Conservation (phyloP, 495 filamentous ascomycete species). For the Penicillium verhagenii region DNA sequence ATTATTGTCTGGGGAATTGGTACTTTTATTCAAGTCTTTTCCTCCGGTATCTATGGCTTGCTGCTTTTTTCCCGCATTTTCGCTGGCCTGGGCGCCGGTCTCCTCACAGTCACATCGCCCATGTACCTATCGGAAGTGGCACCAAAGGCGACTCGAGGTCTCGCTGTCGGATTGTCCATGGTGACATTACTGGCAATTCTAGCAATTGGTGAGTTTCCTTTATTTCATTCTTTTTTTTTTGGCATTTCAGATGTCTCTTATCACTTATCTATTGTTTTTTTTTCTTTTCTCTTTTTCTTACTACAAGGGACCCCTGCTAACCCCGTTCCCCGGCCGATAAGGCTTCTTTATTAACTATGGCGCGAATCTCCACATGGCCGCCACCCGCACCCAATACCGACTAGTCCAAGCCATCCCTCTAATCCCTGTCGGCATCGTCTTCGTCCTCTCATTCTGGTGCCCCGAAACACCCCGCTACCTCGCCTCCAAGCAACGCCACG, state of each 20-base stretch:
- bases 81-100: constrained; percentile 47
- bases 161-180: constrained; percentile 49
- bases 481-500: constrained; percentile 33
- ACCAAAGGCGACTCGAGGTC: constrained; percentile 45
- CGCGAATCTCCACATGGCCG: constrained; percentile 38
- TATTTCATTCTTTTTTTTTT: background rate
- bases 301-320: background rate
- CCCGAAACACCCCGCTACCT: constrained; percentile 46
- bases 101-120: constrained; percentile 48
- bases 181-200: constrained; percentile 45
- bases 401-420: constrained; percentile 45
- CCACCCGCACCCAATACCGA: constrained; percentile 42
- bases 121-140: constrained; percentile 55
- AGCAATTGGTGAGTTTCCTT: constrained; percentile 35
- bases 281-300: too few species aligned
- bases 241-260: background rate
- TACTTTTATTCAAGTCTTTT: constrained; percentile 43
- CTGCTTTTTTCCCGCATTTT: constrained; percentile 46
- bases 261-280: too few species aligned
- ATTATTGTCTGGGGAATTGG: constrained; percentile 42
- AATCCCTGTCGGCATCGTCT: constrained; percentile 40
- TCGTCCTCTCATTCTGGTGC: constrained; percentile 35
- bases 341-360: constrained; percentile 52
- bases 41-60: constrained; percentile 45
- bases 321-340: constrained; percentile 10